These are phyloP conservation scores for Verticillium klebahnii DNA, from an alignment of 2,329 filamentous ascomycete species.

Conservation along the genomic window DNA sequence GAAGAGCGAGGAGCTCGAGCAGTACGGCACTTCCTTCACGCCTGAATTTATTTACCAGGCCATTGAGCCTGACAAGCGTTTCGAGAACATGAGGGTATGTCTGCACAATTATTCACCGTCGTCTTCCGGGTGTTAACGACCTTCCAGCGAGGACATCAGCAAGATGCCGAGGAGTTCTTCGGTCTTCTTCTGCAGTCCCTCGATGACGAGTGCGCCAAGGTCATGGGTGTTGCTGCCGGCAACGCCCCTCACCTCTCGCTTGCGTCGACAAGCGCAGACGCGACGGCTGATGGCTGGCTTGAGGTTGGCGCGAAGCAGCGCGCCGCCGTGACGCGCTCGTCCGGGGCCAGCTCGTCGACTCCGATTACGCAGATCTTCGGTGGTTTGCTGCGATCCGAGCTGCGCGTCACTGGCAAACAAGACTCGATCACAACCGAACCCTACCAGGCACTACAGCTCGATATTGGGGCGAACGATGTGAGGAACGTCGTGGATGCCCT, in stretches of 20 bases:
- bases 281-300: constrained; percentile 66
- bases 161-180: constrained; percentile 96
- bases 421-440: constrained; percentile 89
- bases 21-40: constrained; percentile 85
- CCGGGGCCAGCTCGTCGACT: constrained; percentile 69
- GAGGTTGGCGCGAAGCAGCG: constrained; percentile 94
- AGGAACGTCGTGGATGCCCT: constrained; percentile 90
- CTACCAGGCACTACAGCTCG: constrained; percentile 89
- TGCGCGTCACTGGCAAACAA: constrained; percentile 81
- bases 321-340: constrained; percentile 78
- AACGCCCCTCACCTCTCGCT: constrained; percentile 6
- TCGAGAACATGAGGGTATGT: constrained; percentile 84
- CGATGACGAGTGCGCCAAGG: constrained; percentile 83
- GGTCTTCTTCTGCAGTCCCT: constrained; percentile 89
- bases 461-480: constrained; percentile 83
- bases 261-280: constrained; percentile 24
- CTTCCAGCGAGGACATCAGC: constrained; percentile 80
- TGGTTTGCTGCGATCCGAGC: constrained; percentile 83
- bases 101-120: neutral
- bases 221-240: constrained; percentile 53
- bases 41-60: constrained; percentile 95
- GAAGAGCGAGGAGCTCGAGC: constrained; percentile 79
- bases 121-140: constrained; percentile 17
- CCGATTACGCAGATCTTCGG: constrained; percentile 94
- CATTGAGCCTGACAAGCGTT: constrained; percentile 79